Percentiles rank a stretch among this genome's conserved stretches.
Evolutionary conservation across 768 basidiomycete genomes (phyloP).

Genomic region (Russula compacta): DNA sequence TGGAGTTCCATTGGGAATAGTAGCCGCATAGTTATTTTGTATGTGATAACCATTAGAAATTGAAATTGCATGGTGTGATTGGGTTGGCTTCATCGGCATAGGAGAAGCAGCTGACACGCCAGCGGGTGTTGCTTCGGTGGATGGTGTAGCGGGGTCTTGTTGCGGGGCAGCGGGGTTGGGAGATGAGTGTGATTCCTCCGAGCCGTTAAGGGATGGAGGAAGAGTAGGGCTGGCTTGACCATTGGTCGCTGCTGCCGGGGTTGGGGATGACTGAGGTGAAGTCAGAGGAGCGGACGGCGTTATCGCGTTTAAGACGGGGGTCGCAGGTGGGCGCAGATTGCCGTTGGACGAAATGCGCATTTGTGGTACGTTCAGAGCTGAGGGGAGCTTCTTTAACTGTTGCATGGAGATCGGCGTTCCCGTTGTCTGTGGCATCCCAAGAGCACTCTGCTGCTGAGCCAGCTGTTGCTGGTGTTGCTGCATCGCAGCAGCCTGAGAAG

Average conservation of each 20-base stretch:
- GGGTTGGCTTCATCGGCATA: conserved; percentile 41
- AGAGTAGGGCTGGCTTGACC: conserved; percentile 8
- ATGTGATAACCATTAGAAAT: conserved; percentile 37
- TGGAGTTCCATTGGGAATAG: conserved; percentile 29
- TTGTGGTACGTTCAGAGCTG: conserved; percentile 43
- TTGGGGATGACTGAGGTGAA: conserved; percentile 15
- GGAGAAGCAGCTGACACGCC: conserved; percentile 27
- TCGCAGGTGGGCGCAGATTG: conserved; percentile 41
- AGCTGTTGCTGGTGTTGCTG: conserved; percentile 15
- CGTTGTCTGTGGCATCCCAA: conserved; percentile 25
- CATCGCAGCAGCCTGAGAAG: conserved; percentile 15
- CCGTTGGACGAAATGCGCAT: conserved; percentile 55
- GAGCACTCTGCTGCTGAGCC: conserved; percentile 4
- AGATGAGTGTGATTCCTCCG: conserved; percentile 19
- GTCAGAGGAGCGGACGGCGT: conserved; percentile 25
- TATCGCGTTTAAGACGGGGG: conserved; percentile 31
- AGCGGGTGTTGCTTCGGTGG: conserved; percentile 3
- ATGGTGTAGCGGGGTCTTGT: conserved; percentile 6
- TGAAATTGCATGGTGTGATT: conserved; percentile 30
- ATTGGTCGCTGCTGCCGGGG: conserved; percentile 14
- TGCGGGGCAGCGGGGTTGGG: conserved; percentile 6
- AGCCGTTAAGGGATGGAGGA: conserved; percentile 12
- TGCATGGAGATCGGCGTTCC: conserved; percentile 52
- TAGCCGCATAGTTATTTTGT: conserved; percentile 34
- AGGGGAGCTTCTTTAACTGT: conserved; percentile 52